Conservation (phyloP, 805 yeast species). For the Ogataea glucozyma region DNA sequence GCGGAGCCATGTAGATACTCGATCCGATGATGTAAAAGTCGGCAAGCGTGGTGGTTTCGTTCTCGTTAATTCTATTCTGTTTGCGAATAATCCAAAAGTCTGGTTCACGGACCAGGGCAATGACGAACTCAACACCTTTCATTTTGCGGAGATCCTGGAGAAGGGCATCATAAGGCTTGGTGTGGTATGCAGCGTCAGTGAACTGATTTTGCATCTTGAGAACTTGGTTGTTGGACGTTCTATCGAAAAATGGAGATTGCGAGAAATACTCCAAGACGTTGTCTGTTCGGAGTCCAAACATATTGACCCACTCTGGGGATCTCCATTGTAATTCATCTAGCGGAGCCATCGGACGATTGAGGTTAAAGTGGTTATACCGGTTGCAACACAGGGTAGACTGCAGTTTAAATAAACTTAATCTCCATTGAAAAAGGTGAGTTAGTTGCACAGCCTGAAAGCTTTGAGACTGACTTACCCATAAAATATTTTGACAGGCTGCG, state of each 20-base stretch:
- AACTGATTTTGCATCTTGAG: conserved; percentile 94
- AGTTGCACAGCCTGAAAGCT: no score
- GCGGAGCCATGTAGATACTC: conserved; percentile 88
- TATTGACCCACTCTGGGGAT: conserved; percentile 95
- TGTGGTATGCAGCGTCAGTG: conserved; percentile 47
- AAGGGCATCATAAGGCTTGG: conserved; percentile 32
- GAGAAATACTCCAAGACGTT: conserved; percentile 93
- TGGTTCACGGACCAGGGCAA: conserved; percentile 77
- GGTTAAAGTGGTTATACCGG: no score
- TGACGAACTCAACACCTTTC: conserved; percentile 83
- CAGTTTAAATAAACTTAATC: no score
- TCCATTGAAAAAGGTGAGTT: no score
- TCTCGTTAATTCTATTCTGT: conserved; percentile 62
- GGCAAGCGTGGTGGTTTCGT: conserved; percentile 54
- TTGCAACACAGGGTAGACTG: no score
- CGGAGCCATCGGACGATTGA: conserved; percentile 21
- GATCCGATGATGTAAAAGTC: conserved; percentile 91
- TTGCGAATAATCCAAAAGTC: conserved; percentile 90
- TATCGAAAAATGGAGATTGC: conserved; percentile 91
- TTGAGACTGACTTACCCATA: no score
- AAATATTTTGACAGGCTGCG: no score
- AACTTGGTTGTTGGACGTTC: conserved; percentile 92
- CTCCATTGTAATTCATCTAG: conserved; percentile 96
- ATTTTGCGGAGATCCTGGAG: conserved; percentile 64
- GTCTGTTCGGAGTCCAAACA: conserved; percentile 80